phyloP scores from a whole-genome alignment of 2,329 filamentous ascomycete genomes.

The Fusarium praegraminearum region DNA sequence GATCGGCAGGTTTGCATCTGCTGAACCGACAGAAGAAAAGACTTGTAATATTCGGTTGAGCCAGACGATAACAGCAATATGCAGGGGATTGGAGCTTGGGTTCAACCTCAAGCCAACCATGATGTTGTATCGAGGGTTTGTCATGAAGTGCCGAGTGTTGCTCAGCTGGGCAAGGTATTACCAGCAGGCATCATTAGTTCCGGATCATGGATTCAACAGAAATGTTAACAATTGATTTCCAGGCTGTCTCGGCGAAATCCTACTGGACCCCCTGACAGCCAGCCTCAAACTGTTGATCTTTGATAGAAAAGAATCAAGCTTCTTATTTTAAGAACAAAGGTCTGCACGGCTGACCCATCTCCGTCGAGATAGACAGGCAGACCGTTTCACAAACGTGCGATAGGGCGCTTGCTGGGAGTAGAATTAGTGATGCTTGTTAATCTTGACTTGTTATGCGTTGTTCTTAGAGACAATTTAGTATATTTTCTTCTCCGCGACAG shows the following conservation, averaged over 20 bases:
- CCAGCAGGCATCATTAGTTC: slow-evolving; percentile 10
- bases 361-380: background rate
- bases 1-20: slow-evolving; percentile 38
- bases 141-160: slow-evolving; percentile 7
- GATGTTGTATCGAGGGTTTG: slow-evolving; percentile 3
- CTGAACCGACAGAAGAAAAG: slow-evolving; percentile 38
- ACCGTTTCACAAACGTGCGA: background rate
- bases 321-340: background rate
- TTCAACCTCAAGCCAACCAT: slow-evolving; percentile 28
- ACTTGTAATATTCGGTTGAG: slow-evolving; percentile 7
- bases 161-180: slow-evolving; percentile 34
- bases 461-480: slow-evolving; percentile 9
- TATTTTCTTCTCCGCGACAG: background rate
- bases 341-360: background rate
- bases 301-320: background rate
- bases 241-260: background rate
- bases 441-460: background rate
- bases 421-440: background rate
- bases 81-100: slow-evolving; percentile 25
- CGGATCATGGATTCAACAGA: slow-evolving; percentile 13
- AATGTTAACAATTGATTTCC: slow-evolving; percentile 1
- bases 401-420: background rate
- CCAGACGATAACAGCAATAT: slow-evolving; percentile 31
- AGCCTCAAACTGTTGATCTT: background rate
- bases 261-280: background rate